phyloP scores from a whole-genome alignment of 305 asterid genomes.

The Nicotiana rustica region DNA sequence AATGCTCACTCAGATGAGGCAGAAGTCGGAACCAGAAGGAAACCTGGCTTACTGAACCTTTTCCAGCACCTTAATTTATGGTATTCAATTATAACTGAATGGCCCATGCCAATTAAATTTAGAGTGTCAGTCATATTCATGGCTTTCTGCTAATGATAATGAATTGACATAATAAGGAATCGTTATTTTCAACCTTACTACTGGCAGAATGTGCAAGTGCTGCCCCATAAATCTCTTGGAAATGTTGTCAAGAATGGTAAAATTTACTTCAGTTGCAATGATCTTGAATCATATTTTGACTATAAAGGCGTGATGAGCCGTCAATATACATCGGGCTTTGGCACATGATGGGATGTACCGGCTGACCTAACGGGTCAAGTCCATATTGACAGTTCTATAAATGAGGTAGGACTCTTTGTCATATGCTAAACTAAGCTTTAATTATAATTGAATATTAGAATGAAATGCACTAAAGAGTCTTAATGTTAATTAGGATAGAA shows the following conservation, averaged over 20 bases:
- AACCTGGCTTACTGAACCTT: not conserved
- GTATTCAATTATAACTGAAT: not conserved
- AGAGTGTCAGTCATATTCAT: not conserved
- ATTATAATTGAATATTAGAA: no score
- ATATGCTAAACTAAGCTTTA: no score
- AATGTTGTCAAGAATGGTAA: not conserved
- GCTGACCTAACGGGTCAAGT: no score
- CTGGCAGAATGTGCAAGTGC: not conserved
- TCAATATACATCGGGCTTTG: no score
- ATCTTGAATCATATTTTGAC: not conserved
- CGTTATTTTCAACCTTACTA: not conserved
- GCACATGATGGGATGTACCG: no score
- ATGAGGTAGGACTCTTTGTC: no score
- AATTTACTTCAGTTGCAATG: not conserved
- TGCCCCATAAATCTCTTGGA: not conserved
- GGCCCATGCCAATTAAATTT: not conserved
- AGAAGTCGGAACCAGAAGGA: not conserved
- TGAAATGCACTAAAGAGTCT: no score
- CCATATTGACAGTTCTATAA: no score
- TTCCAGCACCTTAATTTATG: not conserved
- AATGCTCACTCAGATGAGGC: not conserved
- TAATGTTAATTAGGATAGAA: no score
- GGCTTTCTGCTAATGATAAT: no score
- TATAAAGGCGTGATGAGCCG: not conserved
- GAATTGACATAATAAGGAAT: no score